Evolutionary conservation across 192 early-diverging fungal genomes (phyloP), one percentile per base, ranked within the genome.

Genomic region (Gryganskiella cystojenkinii): DNA sequence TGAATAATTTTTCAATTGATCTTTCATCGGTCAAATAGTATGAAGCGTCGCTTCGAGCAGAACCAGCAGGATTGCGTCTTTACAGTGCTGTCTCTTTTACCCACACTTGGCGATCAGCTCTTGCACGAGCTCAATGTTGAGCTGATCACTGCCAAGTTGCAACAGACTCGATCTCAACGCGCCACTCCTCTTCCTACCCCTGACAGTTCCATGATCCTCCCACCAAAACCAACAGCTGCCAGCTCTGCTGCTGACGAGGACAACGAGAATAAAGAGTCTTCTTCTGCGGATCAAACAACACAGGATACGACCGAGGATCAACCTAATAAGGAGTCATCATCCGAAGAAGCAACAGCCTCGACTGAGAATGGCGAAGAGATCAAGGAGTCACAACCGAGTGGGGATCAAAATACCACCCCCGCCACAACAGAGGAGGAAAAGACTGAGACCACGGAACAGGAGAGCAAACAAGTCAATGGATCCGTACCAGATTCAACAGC

Each of bases 21-120:
- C 14, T 61, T 33, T 53, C 4, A 11, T 65, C 34, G 17, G 14
- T 81, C 19, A 62, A 65, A 84, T 73, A 95, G 91, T 65, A 86
- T 97, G 58, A 93, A 90, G 52, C 84, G 93, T 55, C 89, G 97
- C 17, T 99, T 97, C 79, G 93, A 97, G 66, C 94, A 96, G 85
- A 96, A 96, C 81, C 94, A 95, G 70, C 88, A 91, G 53, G 97
- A 99, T 83, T 96, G 95, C 78, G 79, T 88, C 22, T 95, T 94
- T 59, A 92, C 92, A 5, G 91, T 96, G n/a, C 79, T 91, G 64
- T 89, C 92, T 34, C 85, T 96, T 37, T 75, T 98, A 46, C 94
- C 95, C 0, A 90, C 91, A 27, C 79, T 97, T 37, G 87, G 87
- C 56, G 92, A 95, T 49, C 88, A 94, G 40, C 81, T 99, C 0